Base-by-base conservation (phyloP, 768 basidiomycete species). In the Glaciozyma martinii region DNA sequence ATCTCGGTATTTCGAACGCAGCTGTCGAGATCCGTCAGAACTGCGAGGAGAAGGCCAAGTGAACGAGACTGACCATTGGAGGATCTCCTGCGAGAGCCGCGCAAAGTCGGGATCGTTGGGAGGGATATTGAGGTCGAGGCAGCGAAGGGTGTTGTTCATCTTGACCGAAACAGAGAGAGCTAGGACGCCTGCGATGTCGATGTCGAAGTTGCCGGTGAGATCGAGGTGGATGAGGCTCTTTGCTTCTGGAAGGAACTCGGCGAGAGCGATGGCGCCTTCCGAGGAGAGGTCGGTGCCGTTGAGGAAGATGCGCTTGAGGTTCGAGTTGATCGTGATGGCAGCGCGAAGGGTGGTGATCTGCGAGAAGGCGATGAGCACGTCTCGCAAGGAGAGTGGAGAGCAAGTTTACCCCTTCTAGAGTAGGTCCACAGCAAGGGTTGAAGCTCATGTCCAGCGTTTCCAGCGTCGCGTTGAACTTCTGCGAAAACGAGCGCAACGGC, bases 1-100 rank as follows among this genome's bases (percentile, higher is more conserved):
- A 87, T 85, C 75, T 97, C 93, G 0, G 94, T 98, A 71, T 99
- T 98, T 63, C 93, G 80, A 12, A 93, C 85, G 75, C 94, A 99
- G 16, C 58, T 57, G 56, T 29, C 6, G 3, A 29, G 50, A 29
- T 27, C n/a, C 16, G 54, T 55, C 32, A 55, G 54, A 18, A 37
- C n/a, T 56, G 10, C 32, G 33, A 37, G 8, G 23, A 40, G 37
- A 4, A 7, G 27, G 7, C 3, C n/a, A 25, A 7, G 49, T 5
- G 13, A 15, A 25, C n/a, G 49, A 21, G 85, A 83, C 42, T 19
- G n/a, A 57, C 56, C 58, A 59, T 68, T 87, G 89, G 66, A 98
- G 77, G 60, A 99, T 94, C 61, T 90, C 88, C 46, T 93, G 83
- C 70, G 88, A 90, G 78, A 93, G 84, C 62, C 88, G 81, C 53